Percentiles rank a stretch among this genome's conserved stretches.
Conservation (phyloP, 2,329 filamentous ascomycete species). For the Grosmannia clavigera region DNA sequence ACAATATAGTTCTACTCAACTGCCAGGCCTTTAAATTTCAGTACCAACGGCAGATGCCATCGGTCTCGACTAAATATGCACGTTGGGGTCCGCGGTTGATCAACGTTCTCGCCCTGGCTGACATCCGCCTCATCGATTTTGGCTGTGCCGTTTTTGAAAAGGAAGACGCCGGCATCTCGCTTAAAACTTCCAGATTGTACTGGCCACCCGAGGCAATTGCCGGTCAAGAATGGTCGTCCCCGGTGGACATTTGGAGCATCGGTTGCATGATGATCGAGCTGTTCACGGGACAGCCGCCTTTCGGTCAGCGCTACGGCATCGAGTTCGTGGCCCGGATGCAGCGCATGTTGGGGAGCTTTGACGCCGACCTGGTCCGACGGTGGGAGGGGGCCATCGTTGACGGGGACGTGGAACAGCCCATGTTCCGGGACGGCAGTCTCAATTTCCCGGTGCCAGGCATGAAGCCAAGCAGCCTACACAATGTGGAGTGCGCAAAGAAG, state of each 20-base stretch:
- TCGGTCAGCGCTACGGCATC: fast-evolving
- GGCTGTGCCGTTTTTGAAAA: not conserved
- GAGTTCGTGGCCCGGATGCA: not conserved
- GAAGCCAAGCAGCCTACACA: not conserved
- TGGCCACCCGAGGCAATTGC: slow-evolving; percentile 87
- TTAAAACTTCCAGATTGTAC: slow-evolving; percentile 32
- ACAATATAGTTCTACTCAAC: not conserved
- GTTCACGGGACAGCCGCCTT: slow-evolving; percentile 68
- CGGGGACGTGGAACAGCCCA: not conserved
- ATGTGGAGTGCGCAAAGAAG: not conserved
- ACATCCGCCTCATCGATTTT: not conserved
- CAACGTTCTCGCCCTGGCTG: not conserved
- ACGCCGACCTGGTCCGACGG: not conserved
- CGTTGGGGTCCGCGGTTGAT: no score
- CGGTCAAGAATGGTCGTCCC: slow-evolving; percentile 90
- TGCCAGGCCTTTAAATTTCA: not conserved
- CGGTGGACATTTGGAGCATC: slow-evolving; percentile 96
- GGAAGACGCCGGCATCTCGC: not conserved
- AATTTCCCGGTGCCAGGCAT: no score
- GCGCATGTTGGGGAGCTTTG: not conserved
- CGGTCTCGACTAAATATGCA: not conserved
- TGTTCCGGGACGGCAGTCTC: not conserved
- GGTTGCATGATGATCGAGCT: slow-evolving; percentile 99
- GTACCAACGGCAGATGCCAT: not conserved
- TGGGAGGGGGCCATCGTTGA: not conserved